phyloP scores from a whole-genome alignment of 768 basidiomycete species.

The Tephrocybe sp. region DNA sequence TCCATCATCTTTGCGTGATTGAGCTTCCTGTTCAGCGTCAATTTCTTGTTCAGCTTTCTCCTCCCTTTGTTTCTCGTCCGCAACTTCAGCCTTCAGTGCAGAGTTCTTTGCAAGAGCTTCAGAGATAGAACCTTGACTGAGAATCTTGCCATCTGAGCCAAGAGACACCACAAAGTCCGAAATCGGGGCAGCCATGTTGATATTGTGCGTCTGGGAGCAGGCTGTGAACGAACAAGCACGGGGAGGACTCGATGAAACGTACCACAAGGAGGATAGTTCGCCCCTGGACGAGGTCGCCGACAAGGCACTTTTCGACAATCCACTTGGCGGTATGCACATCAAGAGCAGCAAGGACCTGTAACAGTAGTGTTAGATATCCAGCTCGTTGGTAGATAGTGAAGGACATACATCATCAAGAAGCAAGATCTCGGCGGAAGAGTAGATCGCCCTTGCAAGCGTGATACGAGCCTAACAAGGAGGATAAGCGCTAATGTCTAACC shows the following conservation, averaged over 20 bases:
- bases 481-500: background rate
- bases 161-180: slow-evolving; percentile 58
- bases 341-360: slow-evolving; percentile 8
- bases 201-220: slow-evolving; percentile 40
- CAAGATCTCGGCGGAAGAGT: slow-evolving; percentile 53
- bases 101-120: slow-evolving; percentile 42
- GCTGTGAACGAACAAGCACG: too few species aligned
- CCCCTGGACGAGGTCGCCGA: slow-evolving; percentile 68
- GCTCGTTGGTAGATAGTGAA: slow-evolving; percentile 32
- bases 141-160: slow-evolving; percentile 48
- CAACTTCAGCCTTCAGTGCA: slow-evolving; percentile 23
- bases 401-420: slow-evolving; percentile 73
- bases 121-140: slow-evolving; percentile 45
- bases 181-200: slow-evolving; percentile 48
- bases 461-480: slow-evolving; percentile 33
- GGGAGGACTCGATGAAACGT: slow-evolving; percentile 15
- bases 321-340: slow-evolving; percentile 75
- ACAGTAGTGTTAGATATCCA: background rate
- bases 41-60: slow-evolving; percentile 24
- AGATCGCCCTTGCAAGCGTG: slow-evolving; percentile 42
- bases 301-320: slow-evolving; percentile 76
- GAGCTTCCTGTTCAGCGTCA: slow-evolving; percentile 15
- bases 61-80: slow-evolving; percentile 24
- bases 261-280: slow-evolving; percentile 83
- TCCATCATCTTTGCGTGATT: slow-evolving; percentile 34